A percentile compares a stretch with the other conserved stretches of the same genome.
Evolutionary conservation across 2,329 filamentous ascomycete genomes (phyloP).

Genomic region (Trichophaea hybrida): DNA sequence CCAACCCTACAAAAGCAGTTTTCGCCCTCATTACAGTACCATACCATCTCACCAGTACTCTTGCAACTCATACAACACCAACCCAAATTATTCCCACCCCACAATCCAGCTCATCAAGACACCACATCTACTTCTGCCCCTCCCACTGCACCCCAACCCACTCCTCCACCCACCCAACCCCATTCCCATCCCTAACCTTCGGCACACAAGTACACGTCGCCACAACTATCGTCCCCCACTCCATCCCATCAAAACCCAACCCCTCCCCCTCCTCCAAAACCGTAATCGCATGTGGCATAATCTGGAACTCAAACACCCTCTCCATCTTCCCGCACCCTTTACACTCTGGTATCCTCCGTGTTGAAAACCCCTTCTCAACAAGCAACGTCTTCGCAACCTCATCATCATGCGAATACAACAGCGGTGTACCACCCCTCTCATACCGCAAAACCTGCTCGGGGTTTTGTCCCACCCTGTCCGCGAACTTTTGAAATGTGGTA

Average conservation of each 20-base stretch:
- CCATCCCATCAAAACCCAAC: constrained; percentile 61
- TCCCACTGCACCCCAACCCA: constrained; percentile 99
- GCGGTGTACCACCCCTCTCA: constrained; percentile 55
- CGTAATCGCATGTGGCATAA: constrained; percentile 79
- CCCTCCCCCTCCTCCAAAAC: constrained; percentile 70
- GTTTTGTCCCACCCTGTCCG: constrained; percentile 62
- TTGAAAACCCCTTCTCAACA: constrained; percentile 24
- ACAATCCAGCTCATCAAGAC: neutral
- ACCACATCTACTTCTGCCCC: constrained; percentile 19
- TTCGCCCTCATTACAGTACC: no score
- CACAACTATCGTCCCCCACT: constrained; percentile 88
- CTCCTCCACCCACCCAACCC: constrained; percentile 74
- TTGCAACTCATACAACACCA: neutral
- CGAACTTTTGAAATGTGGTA: constrained; percentile 64
- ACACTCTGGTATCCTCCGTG: constrained; percentile 55
- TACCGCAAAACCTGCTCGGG: constrained; percentile 71
- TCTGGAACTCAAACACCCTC: constrained; percentile 78
- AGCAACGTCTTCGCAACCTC: constrained; percentile 52
- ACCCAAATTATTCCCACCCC: neutral
- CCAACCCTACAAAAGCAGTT: no score
- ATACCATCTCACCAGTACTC: no score
- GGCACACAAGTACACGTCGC: constrained; percentile 70
- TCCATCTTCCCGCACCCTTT: constrained; percentile 52
- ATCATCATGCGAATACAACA: constrained; percentile 72
- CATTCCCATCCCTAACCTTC: constrained; percentile 42